Conservation (phyloP, 805 yeast species). For the Candida ficus region DNA sequence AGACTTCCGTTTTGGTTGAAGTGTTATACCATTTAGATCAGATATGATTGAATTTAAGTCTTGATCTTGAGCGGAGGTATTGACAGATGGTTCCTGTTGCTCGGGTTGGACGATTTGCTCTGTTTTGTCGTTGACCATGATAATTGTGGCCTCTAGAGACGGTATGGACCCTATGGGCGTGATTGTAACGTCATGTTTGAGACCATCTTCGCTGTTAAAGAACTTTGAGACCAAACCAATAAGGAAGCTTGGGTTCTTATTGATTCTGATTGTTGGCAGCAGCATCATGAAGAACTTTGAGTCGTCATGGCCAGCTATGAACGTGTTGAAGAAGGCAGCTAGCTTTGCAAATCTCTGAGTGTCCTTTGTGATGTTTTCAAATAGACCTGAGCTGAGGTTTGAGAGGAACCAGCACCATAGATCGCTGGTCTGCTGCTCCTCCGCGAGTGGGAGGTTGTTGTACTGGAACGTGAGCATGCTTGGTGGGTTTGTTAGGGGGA, state of each 20-base stretch:
- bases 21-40: background rate
- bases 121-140: slow-evolving; percentile 4
- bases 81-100: too few relatives aligned
- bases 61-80: too few relatives aligned
- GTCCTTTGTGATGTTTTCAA: slow-evolving; percentile 30
- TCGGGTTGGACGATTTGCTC: background rate
- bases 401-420: slow-evolving; percentile 34
- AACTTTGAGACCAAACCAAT: slow-evolving; percentile 6
- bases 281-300: slow-evolving; percentile 5
- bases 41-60: background rate
- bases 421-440: slow-evolving; percentile 29
- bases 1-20: slow-evolving; percentile 1
- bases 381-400: slow-evolving; percentile 30
- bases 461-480: slow-evolving; percentile 10
- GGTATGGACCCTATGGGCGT: slow-evolving; percentile 8
- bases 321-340: slow-evolving; percentile 21
- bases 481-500: too few relatives aligned
- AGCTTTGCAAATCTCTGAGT: slow-evolving; percentile 24
- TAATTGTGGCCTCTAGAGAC: slow-evolving; percentile 5
- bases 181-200: slow-evolving; percentile 3
- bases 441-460: slow-evolving; percentile 25
- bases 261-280: slow-evolving; percentile 2
- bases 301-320: background rate
- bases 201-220: background rate
- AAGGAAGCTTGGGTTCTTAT: slow-evolving; percentile 5